Evolutionary conservation across 2,329 filamentous ascomycete genomes (phyloP), one percentile per base, ranked within the genome.

Genomic region (Pleoardoris graminearum): DNA sequence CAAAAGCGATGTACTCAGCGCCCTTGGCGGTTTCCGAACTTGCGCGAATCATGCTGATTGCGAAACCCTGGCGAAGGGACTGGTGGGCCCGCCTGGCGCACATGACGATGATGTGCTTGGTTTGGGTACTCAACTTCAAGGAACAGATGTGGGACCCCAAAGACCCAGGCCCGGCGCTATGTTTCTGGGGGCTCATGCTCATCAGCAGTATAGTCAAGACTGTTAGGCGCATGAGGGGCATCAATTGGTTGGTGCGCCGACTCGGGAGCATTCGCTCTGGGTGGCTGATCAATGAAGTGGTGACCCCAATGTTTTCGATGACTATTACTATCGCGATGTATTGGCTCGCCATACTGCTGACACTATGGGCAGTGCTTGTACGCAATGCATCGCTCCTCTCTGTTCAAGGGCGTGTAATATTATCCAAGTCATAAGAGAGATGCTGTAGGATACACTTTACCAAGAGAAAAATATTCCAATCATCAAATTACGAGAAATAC

Each of bases 111-210:
- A 44, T 52, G 48, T 46, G 36, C 22, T 44, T 19, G 29, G 50
- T 50, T 7, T 50, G 45, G 49, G 29, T 7, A 2, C 4, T 50
- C 7, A 50, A 48, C n/a, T 56, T 50, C 16, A 48, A 50, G 27
- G 53, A 53, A 36, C 46, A 56, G 22, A 47, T 43, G 30, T 53
- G 53, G 53, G 29, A 43, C 23, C 17, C 12, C 21, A 35, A 16
- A 27, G 50, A 56, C 27, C 45, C 47, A 4, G 53, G 50, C 12
- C 50, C 53, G 2, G 46, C 50, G 37, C 25, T 56, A 3, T 56
- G 46, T 45, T 19, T 45, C 27, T 56, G 50, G 53, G n/a, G 14
- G 5, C n/a, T 19, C 23, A 23, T 38, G 30, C 3, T 45, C 23
- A 29, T 37, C 29, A 7, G 12, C n/a, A 29, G 22, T 7, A 5